Percentiles rank a stretch among this genome's conserved stretches.
These are phyloP conservation scores for Tylopilus plumbeoviolaceoides DNA, from an alignment of 768 basidiomycete genomes.

Conservation along the genomic window DNA sequence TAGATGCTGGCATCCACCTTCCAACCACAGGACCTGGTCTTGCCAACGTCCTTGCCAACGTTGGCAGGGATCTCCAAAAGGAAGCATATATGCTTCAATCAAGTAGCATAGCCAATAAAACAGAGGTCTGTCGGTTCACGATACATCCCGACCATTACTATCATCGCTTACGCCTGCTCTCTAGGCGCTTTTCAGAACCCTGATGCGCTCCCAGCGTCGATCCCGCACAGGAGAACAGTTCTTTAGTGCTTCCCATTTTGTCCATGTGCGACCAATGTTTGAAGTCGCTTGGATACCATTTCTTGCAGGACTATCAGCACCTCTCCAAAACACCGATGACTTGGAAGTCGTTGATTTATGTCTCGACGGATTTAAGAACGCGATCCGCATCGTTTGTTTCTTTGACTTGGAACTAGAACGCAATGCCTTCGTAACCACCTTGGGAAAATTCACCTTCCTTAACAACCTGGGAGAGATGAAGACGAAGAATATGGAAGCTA, in stretches of 20 bases:
- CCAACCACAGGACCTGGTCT: slow-evolving; percentile 61
- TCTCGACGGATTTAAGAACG: slow-evolving; percentile 92
- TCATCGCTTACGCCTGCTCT: not conserved
- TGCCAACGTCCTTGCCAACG: slow-evolving; percentile 77
- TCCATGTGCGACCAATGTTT: slow-evolving; percentile 98
- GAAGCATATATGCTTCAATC: slow-evolving; percentile 96
- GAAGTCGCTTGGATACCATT: slow-evolving; percentile 99
- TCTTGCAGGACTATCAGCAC: slow-evolving; percentile 90
- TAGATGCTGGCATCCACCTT: slow-evolving; percentile 52
- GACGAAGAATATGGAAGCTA: slow-evolving; percentile 98
- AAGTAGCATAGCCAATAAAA: slow-evolving; percentile 94
- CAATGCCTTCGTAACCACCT: slow-evolving; percentile 97
- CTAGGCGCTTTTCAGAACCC: slow-evolving; percentile 86
- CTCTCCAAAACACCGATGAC: slow-evolving; percentile 93
- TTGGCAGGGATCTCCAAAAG: slow-evolving; percentile 91
- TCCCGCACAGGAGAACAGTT: slow-evolving; percentile 80
- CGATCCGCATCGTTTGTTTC: slow-evolving; percentile 95
- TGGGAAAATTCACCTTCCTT: slow-evolving; percentile 95
- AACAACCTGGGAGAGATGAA: slow-evolving; percentile 99
- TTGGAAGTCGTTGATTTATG: slow-evolving; percentile 88
- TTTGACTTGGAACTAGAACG: slow-evolving; percentile 96
- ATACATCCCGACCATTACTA: not conserved
- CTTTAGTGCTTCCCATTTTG: slow-evolving; percentile 93
- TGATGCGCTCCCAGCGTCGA: slow-evolving; percentile 90
- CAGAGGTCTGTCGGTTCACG: slow-evolving; percentile 58